phyloP scores from a whole-genome alignment of 139 green algal genomes.

The Asterochloris erici region DNA sequence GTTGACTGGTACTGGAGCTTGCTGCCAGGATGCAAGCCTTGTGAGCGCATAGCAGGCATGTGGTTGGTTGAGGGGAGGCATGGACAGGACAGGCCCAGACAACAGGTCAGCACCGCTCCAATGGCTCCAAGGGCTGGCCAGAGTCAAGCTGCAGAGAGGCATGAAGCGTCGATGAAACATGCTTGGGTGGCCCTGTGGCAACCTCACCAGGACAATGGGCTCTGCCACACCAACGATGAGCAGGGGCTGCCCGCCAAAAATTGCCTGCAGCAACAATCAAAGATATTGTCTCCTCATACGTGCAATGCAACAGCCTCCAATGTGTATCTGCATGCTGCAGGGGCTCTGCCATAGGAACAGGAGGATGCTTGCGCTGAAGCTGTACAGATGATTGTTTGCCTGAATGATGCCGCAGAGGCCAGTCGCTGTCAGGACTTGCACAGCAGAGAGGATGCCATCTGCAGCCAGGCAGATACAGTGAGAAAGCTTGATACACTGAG shows the following conservation, averaged over 20 bases:
- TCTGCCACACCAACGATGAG: slow-evolving; percentile 92
- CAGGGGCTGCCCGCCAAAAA: slow-evolving; percentile 86
- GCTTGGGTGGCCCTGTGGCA: too few species aligned
- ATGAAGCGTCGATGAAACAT: too few species aligned
- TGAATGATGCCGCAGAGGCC: slow-evolving; percentile 66
- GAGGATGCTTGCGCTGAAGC: not conserved
- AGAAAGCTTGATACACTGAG: too few species aligned
- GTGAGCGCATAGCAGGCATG: too few species aligned
- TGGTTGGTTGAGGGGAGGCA: too few species aligned
- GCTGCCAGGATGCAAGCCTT: too few species aligned
- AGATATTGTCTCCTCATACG: not conserved
- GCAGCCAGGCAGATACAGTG: not conserved
- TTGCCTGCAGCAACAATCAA: slow-evolving; percentile 40
- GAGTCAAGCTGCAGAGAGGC: too few species aligned
- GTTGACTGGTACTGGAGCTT: too few species aligned
- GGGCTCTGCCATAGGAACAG: not conserved
- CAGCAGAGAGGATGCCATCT: slow-evolving; percentile 48
- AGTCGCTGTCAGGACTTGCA: slow-evolving; percentile 68
- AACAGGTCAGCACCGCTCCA: too few species aligned
- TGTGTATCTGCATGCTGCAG: not conserved
- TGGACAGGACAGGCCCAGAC: too few species aligned
- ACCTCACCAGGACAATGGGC: slow-evolving; percentile 69
- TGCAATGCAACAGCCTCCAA: not conserved
- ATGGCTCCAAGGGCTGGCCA: too few species aligned
- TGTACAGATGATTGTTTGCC: slow-evolving; percentile 23